Evolutionary conservation across 495 filamentous ascomycete species (phyloP), one percentile per base, ranked within the genome.

Genomic region (Neurospora cerealis): DNA sequence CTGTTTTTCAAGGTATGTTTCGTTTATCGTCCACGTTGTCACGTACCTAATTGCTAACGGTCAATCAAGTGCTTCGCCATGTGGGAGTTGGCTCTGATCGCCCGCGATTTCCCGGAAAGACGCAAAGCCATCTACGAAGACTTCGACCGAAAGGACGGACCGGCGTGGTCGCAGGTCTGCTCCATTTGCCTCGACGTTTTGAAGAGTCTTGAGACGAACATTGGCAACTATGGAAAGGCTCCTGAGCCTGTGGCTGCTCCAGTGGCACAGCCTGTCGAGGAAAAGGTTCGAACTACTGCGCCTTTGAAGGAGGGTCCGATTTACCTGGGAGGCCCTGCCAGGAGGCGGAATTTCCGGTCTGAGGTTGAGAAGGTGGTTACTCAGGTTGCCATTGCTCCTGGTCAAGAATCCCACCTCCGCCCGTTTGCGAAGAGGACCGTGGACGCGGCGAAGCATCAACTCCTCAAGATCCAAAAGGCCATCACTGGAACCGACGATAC

Each of bases 91-190:
- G 86, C 88, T 38, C 87, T 91, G 73, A 96, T 98, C 75, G 90
- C 93, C 69, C 86, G 91, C 70, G 88, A 89, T 40, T 93, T 89
- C 73, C 83, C 89, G 11, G 87, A 88, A 10, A 89, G 96, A 38
- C 89, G 96, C 32, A 93, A 91, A 78, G 86, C 88, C 24, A 93
- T 99, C 71, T 98, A 93, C 82, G 89, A 90, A 72, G 96, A 98
- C 76, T 91, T 98, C 70, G 93, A 97, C 73, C 93, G 96, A 74
- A 88, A 88, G 39, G 90, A 89, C 41, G 91, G 91, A 3, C 87
- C 91, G 7, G 91, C 90, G 69, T 97, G 94, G 94, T 88, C 89
- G 17, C 93, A 97, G 76, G 88, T 98, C 44, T 85, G 90, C 71
- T 83, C 81, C 36, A 82, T 89, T 38, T 93, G 92, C 78, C 81